Base-by-base conservation (phyloP, 495 filamentous ascomycete genomes). In the Penicillium arizonense region DNA sequence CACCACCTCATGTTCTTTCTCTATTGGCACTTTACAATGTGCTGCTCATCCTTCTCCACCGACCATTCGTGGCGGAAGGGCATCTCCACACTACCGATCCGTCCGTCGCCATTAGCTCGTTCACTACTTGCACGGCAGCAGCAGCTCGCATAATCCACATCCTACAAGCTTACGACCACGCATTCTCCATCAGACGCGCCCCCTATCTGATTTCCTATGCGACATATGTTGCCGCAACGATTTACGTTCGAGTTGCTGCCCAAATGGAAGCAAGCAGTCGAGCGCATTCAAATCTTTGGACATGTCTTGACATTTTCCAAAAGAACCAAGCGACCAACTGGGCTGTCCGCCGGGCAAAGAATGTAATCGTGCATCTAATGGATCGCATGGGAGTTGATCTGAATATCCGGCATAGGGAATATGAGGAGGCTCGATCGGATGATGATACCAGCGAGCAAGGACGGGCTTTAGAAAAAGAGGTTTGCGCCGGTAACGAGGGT, bases 301-400 rank as follows among this genome's bases (percentile, higher is more conserved):
- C 46, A 5, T 72, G 68, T 44, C 28, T 69, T 5, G 50, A 57
- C 6, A 57, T 72, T 3, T 68, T 72, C 23, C 37, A 56, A 11
- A 59, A 65, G 45, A 68, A 70, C 16, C 56, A 66, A 35, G 61
- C 59, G 36, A 67, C 62, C 4, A 68, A 68, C 37, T 66, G 62
- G 64, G 64, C 69, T 34, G 64, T 65, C 2, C 63, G 61, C 10
- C 46, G 69, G 5, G 67, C 69, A 6, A 48, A 61, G 33, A 64
- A 58, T 21, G 62, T 72, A 1, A 70, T 72, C 18, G 12, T 61
- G 1, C 58, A 64, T 52, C 46, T 72, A n/a, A 68, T 68, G 67
- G 60, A 62, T 34, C 54, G 62, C 1, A 72, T 72, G 69, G 54
- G 52, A 3, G 62, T 71, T 9, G 39, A 58, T n/a, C 16, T 64